Evolutionary conservation across 2,329 filamentous ascomycete genomes (phyloP), one percentile per base, ranked within the genome.

Genomic region (Colletotrichum cuscutae): DNA sequence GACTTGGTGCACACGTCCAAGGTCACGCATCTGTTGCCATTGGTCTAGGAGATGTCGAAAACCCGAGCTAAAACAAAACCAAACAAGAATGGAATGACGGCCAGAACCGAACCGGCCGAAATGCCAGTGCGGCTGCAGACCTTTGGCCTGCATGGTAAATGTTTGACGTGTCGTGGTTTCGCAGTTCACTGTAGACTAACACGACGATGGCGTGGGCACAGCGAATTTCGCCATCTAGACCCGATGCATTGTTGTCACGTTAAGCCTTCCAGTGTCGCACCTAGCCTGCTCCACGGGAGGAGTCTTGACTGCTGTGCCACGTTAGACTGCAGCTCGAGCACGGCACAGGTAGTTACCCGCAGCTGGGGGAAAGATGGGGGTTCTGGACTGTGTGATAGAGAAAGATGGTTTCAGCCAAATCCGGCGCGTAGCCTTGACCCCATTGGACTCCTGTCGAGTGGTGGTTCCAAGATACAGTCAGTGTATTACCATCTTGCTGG

Each of bases 181-280:
- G 42, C 46, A n/a, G 42, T 49, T 49, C 42, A 19, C 42, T 49
- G 42, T 35, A 24, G 32, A 49, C 46, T 52, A 30, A 26, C 11
- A 61, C 49, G 19, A 28, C 60, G 7, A 24, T 32, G n/a, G 22
- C 11, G 11, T 56, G 49, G 46, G 60, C 15, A 13, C 32, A 49
- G 46, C 49, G 12, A 22, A 61, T 35, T 12, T 11, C 30, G 15
- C 46, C 53, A n/a, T 35, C 22, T 26, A 52, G 22, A 28, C 28
- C 32, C 15, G 26, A 71, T 71, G 68, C 37, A 46, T 28, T 71
- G 68, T 62, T 57, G 68, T 70, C 54, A 28, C 30, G 62, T 58
- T 54, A 70, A 70, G 68, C 68, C 53, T 70, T 66, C 5, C 61
- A 42, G 42, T 58, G 63, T 57, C 68, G 42, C 63, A 68, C 57